Conservation (phyloP, 352 stramenopile species). For the Aphanomyces invadans region DNA sequence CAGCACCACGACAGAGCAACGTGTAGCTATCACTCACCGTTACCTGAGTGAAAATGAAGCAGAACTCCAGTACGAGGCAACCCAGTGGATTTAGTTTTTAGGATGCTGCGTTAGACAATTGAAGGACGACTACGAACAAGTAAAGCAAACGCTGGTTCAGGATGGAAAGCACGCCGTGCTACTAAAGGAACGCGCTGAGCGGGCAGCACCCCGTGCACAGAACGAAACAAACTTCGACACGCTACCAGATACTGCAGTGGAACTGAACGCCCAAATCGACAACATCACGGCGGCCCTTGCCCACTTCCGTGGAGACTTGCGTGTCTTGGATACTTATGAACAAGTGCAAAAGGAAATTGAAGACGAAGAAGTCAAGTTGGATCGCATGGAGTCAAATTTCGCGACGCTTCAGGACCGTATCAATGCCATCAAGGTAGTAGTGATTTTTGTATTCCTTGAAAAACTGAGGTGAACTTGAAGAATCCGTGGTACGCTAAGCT, state of each 20-base stretch:
- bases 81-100: neutral
- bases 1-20: constrained; percentile 9
- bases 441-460: too few relatives aligned
- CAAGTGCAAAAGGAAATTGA: constrained; percentile 56
- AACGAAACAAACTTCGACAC: constrained; percentile 53
- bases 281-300: constrained; percentile 77
- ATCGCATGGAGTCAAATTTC: constrained; percentile 54
- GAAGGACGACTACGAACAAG: constrained; percentile 46
- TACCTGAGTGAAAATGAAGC: constrained; percentile 8
- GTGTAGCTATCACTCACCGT: constrained; percentile 1
- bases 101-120: constrained; percentile 24
- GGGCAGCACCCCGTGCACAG: constrained; percentile 53
- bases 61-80: constrained; percentile 12
- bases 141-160: constrained; percentile 58
- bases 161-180: constrained; percentile 57
- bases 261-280: constrained; percentile 66
- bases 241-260: constrained; percentile 68
- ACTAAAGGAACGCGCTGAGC: constrained; percentile 54
- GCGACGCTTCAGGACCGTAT: constrained; percentile 57
- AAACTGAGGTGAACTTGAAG: too few relatives aligned
- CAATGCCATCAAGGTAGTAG: constrained; percentile 57
- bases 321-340: constrained; percentile 65
- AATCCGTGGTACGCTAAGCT: constrained; percentile 60
- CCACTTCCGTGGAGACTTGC: constrained; percentile 72
- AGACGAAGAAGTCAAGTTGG: constrained; percentile 47